A percentile compares a stretch with the other conserved stretches of the same genome.
phyloP scores from a whole-genome alignment of 2,329 filamentous ascomycete genomes.

The Cordyceps cicadae region DNA sequence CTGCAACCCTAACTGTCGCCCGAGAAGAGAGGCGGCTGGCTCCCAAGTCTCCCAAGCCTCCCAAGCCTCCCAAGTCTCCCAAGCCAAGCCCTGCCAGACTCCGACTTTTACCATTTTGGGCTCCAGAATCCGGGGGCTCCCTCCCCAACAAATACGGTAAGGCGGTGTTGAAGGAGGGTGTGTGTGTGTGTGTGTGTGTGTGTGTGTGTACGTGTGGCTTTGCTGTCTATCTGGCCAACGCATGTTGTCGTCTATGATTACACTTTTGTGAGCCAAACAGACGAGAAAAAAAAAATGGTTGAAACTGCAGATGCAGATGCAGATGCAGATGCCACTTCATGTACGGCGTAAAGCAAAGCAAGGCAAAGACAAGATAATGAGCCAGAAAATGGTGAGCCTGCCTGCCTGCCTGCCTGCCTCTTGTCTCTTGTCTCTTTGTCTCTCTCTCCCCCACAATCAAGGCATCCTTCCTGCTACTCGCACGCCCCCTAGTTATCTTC shows the following conservation, averaged over 20 bases:
- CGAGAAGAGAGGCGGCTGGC: neutral
- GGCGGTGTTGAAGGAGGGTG: too few relatives aligned
- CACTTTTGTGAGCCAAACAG: neutral
- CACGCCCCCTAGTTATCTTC: neutral
- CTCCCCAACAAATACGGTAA: too few relatives aligned
- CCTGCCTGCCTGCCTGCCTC: too few relatives aligned
- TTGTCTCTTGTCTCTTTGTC: too few relatives aligned
- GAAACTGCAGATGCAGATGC: neutral
- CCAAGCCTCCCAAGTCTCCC: too few relatives aligned
- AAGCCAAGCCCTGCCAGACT: too few relatives aligned
- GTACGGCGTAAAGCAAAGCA: neutral
- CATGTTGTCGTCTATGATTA: neutral
- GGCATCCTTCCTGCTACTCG: neutral
- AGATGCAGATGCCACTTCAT: neutral
- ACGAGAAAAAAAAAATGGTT: neutral
- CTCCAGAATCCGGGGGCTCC: too few relatives aligned
- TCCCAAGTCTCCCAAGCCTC: too few relatives aligned
- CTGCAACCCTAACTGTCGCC: slow-evolving; percentile 1
- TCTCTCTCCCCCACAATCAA: neutral
- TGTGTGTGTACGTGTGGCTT: too few relatives aligned
- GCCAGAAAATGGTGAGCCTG: neutral
- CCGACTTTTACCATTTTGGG: neutral
- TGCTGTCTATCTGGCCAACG: neutral
- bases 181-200: too few relatives aligned
- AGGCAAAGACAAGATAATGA: neutral